Percentiles rank a stretch among this genome's conserved stretches.
phyloP scores from a whole-genome alignment of 2,329 filamentous ascomycete genomes.

The Colletotrichum tamarilloi region DNA sequence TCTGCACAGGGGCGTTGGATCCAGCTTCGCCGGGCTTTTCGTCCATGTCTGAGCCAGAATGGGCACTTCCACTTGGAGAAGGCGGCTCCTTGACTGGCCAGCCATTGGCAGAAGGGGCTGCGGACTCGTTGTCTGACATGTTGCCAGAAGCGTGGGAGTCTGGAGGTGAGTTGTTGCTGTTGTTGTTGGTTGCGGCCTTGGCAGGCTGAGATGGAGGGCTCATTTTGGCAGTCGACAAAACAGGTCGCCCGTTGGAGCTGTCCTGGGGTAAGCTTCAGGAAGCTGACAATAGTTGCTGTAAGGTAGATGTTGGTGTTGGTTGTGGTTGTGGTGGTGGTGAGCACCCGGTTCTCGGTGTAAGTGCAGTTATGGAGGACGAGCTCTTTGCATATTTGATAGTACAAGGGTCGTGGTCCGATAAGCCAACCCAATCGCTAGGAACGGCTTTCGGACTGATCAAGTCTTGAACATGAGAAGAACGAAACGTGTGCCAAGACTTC shows the following conservation, averaged over 20 bases:
- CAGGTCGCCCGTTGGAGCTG: background rate
- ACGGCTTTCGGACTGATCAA: conserved; percentile 34
- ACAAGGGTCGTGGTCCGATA: conserved; percentile 33
- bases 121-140: conserved; percentile 57
- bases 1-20: conserved; percentile 73
- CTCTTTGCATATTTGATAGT: conserved; percentile 32
- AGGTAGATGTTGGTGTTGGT: background rate
- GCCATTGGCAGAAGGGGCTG: conserved; percentile 46
- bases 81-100: conserved; percentile 48
- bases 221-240: conserved; percentile 32
- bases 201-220: conserved; percentile 30
- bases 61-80: conserved; percentile 55
- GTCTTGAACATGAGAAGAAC: conserved; percentile 35
- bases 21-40: conserved; percentile 47
- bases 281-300: conserved; percentile 13
- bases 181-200: conserved; percentile 21
- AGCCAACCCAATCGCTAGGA: conserved; percentile 34
- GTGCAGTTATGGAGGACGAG: conserved; percentile 34
- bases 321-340: conserved; percentile 9
- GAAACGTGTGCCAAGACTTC: conserved; percentile 35
- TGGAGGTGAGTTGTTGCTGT: conserved; percentile 25
- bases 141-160: conserved; percentile 43
- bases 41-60: conserved; percentile 55
- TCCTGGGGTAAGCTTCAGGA: background rate
- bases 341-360: conserved; percentile 35